A percentile compares a stretch with the other conserved stretches of the same genome.
These are phyloP conservation scores for Ustilago loliicola DNA, from an alignment of 1,284 basidiomycete species.

Conservation along the genomic window DNA sequence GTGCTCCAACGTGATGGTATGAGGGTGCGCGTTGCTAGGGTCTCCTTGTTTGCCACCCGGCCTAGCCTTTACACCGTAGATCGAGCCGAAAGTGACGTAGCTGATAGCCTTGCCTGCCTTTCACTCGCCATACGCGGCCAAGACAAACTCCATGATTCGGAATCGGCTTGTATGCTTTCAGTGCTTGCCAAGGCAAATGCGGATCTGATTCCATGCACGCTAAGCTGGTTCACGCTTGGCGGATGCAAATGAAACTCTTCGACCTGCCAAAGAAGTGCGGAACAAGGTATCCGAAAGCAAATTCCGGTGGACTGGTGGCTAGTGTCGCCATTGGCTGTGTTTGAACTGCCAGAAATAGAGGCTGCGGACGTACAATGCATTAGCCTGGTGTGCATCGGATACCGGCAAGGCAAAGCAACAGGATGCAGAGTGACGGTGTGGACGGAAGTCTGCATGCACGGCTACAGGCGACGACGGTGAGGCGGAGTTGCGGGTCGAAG, in stretches of 20 bases:
- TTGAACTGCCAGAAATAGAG: conserved; percentile 12
- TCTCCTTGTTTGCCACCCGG: conserved; percentile 1
- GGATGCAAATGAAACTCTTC: not conserved
- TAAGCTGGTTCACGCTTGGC: not conserved
- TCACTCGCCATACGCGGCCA: not conserved
- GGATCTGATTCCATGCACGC: no score
- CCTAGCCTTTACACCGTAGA: no score
- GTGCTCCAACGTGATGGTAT: not conserved
- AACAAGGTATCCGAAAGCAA: not conserved
- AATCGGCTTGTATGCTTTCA: no score
- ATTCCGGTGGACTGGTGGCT: not conserved
- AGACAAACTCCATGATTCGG: not conserved
- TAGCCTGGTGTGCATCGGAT: not conserved
- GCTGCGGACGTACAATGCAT: not conserved
- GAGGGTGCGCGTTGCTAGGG: not conserved
- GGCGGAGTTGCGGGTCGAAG: conserved; percentile 2
- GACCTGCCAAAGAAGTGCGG: not conserved
- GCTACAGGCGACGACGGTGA: not conserved
- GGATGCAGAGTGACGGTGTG: conserved; percentile 17
- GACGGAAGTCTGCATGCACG: not conserved
- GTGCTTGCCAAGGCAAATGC: no score
- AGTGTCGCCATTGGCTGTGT: conserved; percentile 6
- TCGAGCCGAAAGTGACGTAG: not conserved
- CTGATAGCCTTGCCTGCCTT: not conserved
- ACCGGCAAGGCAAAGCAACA: not conserved